These are phyloP conservation scores for Thinopyrum elongatum DNA, from an alignment of 176 grass and related monocot genomes.

Conservation along the genomic window DNA sequence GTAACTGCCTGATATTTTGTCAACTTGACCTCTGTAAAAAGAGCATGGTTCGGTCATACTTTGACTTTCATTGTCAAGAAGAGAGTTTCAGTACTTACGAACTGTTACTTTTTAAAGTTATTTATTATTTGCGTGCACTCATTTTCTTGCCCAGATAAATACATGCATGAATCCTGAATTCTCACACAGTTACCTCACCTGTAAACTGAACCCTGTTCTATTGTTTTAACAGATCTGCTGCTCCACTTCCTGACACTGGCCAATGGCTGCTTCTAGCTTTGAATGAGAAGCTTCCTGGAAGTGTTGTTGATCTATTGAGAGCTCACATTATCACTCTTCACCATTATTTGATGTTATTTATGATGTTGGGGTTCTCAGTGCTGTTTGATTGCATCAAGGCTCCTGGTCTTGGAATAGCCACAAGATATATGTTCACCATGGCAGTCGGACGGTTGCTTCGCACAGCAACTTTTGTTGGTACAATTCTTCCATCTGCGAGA, in stretches of 20 bases:
- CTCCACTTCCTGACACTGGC: constrained; percentile 80
- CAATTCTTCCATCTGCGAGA: constrained; percentile 72
- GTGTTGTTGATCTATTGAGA: constrained; percentile 63
- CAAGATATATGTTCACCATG: constrained; percentile 92
- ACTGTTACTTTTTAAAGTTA: background rate
- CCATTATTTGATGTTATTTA: constrained; percentile 90
- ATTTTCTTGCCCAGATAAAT: background rate
- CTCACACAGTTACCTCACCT: background rate
- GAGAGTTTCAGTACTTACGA: background rate
- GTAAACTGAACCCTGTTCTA: background rate
- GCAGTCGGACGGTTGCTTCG: constrained; percentile 70
- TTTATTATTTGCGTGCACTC: background rate
- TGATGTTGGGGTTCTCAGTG: constrained; percentile 85
- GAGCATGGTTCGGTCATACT: background rate
- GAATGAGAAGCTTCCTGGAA: constrained; percentile 74
- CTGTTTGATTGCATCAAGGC: constrained; percentile 67
- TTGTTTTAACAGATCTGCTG: constrained; percentile 45
- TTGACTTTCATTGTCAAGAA: constrained; percentile 13
- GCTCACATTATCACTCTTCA: constrained; percentile 82
- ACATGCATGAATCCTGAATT: background rate
- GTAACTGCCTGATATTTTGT: background rate
- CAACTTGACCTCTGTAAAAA: background rate
- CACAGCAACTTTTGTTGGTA: constrained; percentile 64
- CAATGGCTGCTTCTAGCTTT: constrained; percentile 82
- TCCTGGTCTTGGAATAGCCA: constrained; percentile 70